These are phyloP conservation scores for Termitomyces titanicus DNA, from an alignment of 768 basidiomycete genomes.

Conservation along the genomic window DNA sequence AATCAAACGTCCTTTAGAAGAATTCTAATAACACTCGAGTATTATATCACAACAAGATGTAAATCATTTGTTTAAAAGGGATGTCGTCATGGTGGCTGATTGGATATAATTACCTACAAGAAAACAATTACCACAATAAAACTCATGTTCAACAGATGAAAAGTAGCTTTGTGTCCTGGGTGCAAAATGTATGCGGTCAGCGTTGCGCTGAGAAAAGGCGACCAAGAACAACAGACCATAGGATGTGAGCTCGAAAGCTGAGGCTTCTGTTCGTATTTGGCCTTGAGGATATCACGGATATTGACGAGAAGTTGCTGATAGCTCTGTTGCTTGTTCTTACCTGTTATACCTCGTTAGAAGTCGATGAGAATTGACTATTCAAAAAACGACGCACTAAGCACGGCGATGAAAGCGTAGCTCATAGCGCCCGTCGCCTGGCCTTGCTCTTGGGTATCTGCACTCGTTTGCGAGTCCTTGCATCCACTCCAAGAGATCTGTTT, in stretches of 20 bases:
- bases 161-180: constrained; percentile 34
- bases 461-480: constrained; percentile 80
- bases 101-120: background rate
- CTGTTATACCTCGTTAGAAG: constrained; percentile 27
- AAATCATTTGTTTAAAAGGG: background rate
- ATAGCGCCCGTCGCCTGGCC: constrained; percentile 74
- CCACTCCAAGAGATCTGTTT: constrained; percentile 75
- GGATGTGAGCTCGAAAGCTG: constrained; percentile 37
- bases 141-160: constrained; percentile 29
- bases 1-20: background rate
- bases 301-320: constrained; percentile 39
- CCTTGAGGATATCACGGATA: constrained; percentile 34
- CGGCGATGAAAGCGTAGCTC: constrained; percentile 67
- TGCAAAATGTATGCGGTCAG: background rate
- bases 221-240: constrained; percentile 31
- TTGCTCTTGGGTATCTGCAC: constrained; percentile 67
- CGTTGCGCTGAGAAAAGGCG: background rate
- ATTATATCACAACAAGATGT: no score
- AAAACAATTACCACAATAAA: background rate
- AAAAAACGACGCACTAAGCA: constrained; percentile 37
- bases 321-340: constrained; percentile 39
- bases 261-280: constrained; percentile 42
- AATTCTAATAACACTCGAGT: no score
- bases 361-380: background rate
- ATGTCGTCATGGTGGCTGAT: background rate